These are phyloP conservation scores for Aureobasidium sp. DNA, from an alignment of 2,329 filamentous ascomycete species.

Conservation along the genomic window DNA sequence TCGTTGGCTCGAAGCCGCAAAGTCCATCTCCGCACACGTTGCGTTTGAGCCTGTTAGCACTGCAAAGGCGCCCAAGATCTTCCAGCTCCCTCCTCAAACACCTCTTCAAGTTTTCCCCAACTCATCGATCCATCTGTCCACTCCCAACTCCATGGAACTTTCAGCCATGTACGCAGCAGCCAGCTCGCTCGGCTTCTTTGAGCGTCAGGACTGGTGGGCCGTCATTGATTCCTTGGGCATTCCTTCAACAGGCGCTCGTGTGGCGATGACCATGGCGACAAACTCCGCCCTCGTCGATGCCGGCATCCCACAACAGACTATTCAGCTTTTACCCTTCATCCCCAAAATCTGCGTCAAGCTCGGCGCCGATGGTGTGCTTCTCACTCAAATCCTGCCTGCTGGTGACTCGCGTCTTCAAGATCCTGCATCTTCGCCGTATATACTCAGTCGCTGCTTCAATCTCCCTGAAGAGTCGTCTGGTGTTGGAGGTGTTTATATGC, in stretches of 20 bases:
- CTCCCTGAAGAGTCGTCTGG: constrained; percentile 46
- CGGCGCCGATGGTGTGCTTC: constrained; percentile 65
- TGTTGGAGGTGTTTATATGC: constrained; percentile 75
- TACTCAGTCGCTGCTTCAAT: constrained; percentile 56
- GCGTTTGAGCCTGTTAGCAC: constrained; percentile 87
- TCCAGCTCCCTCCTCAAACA: constrained; percentile 37
- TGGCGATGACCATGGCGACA: constrained; percentile 64
- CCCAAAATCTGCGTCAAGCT: constrained; percentile 81
- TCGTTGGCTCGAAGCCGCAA: constrained; percentile 59
- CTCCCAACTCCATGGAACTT: constrained; percentile 80
- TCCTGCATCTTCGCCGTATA: constrained; percentile 58
- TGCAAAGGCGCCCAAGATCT: constrained; percentile 67
- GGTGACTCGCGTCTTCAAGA: constrained; percentile 61
- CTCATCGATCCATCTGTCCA: constrained; percentile 63
- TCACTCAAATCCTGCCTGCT: constrained; percentile 63
- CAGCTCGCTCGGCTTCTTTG: constrained; percentile 59
- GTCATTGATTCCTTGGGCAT: constrained; percentile 76
- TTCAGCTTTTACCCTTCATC: constrained; percentile 83
- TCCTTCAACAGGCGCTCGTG: constrained; percentile 58
- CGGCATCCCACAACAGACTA: constrained; percentile 73
- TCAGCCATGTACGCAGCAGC: constrained; percentile 70
- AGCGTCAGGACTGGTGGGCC: constrained; percentile 66
- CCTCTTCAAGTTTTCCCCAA: constrained; percentile 47
- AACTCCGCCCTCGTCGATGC: constrained; percentile 62
- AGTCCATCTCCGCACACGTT: constrained; percentile 50